phyloP scores from a whole-genome alignment of 2,329 filamentous ascomycete genomes.

The Pseudonectria foliicola region DNA sequence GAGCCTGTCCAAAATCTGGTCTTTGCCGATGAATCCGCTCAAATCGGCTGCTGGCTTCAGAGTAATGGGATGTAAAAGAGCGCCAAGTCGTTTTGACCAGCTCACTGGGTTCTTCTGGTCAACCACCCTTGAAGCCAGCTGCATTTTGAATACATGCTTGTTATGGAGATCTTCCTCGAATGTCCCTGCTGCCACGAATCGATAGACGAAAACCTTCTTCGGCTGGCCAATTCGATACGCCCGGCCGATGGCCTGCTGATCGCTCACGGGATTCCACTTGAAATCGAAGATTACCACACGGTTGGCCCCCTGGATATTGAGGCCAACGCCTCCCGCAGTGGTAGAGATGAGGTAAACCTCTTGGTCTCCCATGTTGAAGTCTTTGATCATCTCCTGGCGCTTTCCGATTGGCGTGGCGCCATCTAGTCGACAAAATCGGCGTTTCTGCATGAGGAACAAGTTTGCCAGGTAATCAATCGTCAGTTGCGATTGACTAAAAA shows the following conservation, averaged over 20 bases:
- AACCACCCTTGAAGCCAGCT: constrained; percentile 71
- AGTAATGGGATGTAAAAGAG: constrained; percentile 54
- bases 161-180: constrained; percentile 71
- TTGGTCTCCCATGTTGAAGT: constrained; percentile 54
- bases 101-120: constrained; percentile 75
- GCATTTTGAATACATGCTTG: constrained; percentile 72
- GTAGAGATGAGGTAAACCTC: constrained; percentile 78
- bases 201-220: constrained; percentile 79
- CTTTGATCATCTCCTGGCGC: constrained; percentile 58
- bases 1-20: constrained; percentile 50
- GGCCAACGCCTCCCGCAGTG: constrained; percentile 69
- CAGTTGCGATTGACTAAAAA: constrained; percentile 69
- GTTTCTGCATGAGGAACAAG: constrained; percentile 42
- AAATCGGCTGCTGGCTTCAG: constrained; percentile 46
- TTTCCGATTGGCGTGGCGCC: constrained; percentile 49
- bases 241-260: constrained; percentile 81
- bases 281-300: constrained; percentile 83
- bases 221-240: constrained; percentile 79
- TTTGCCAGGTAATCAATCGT: constrained; percentile 63
- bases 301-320: constrained; percentile 80
- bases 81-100: constrained; percentile 48
- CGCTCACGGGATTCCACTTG: constrained; percentile 69
- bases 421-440: constrained; percentile 56
- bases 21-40: constrained; percentile 50
- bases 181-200: constrained; percentile 69